These are phyloP conservation scores for Triticum aestivum DNA, from an alignment of 176 grass and related monocot species.

Conservation along the genomic window IWGSC_CS_RefSeq_v2.1 NC_057809.1:603612553-603613052, in stretches of 20 bases:
- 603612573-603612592: not conserved
- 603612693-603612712: not conserved
- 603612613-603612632: not conserved
- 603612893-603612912: constrained; percentile 1
- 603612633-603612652: not conserved
- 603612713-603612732: constrained; percentile 17
- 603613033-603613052: not conserved
- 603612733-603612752: constrained; percentile 51
- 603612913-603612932: not conserved
- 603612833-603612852: not conserved
- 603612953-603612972: not conserved
- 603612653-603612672: not conserved
- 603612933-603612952: not conserved
- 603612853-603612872: not conserved
- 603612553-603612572: not conserved
- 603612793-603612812: too few relatives aligned
- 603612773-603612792: not conserved
- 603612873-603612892: not conserved
- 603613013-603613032: not conserved
- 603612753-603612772: not conserved
- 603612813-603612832: not conserved
- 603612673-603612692: not conserved
- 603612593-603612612: not conserved
- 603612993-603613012: not conserved
- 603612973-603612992: not conserved